Evolutionary conservation across 305 asterid genomes (phyloP).

Genomic region (Solanum hybrid): DNA sequence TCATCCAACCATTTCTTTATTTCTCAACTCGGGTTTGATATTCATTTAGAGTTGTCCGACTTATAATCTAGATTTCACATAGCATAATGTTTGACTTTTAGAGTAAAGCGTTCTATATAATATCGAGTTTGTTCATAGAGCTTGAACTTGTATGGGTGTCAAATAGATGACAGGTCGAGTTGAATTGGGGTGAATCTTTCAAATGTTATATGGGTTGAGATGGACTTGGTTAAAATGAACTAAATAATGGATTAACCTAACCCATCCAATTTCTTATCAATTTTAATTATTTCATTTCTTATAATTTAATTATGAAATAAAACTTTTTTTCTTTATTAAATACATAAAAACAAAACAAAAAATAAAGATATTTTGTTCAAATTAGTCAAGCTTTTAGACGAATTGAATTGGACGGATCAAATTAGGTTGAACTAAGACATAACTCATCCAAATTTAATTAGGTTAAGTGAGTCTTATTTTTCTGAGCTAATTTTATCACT

Average conservation of each 20-base stretch:
- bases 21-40: background rate
- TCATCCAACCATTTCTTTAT: background rate
- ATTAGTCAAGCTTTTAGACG: background rate
- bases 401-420: background rate
- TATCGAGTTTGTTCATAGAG: background rate
- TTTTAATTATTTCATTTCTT: background rate
- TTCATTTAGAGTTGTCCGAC: too few relatives aligned
- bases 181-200: background rate
- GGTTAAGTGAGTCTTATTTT: background rate
- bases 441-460: background rate
- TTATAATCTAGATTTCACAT: background rate
- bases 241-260: background rate
- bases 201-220: background rate
- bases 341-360: background rate
- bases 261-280: background rate
- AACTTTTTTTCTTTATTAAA: background rate
- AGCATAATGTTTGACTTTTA: too few relatives aligned
- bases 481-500: background rate
- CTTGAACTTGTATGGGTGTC: background rate
- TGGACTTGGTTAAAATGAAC: background rate
- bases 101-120: background rate
- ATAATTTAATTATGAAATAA: background rate
- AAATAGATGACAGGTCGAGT: rapidly evolving
- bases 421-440: background rate
- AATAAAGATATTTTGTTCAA: background rate